Conservation (phyloP, 805 yeast species). For the Wickerhamiella australiensis region DNA sequence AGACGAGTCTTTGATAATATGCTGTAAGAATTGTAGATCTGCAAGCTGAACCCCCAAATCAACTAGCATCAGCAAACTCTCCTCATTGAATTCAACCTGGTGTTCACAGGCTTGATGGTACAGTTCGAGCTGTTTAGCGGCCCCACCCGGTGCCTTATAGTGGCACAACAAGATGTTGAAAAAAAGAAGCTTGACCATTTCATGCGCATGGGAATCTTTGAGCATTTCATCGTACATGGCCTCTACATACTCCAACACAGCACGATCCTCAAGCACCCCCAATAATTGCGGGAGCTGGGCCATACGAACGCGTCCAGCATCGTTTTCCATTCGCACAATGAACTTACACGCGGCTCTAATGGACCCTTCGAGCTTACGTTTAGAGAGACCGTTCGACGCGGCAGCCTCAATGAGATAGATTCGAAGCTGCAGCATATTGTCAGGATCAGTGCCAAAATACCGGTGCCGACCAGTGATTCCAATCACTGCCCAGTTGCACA, state of each 20-base stretch:
- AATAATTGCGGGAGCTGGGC: conserved; percentile 21
- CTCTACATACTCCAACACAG: conserved; percentile 4
- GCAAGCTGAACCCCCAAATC: neutral
- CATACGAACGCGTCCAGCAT: conserved; percentile 16
- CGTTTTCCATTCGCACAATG: conserved; percentile 19
- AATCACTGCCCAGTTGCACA: conserved; percentile 26
- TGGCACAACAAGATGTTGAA: conserved; percentile 19
- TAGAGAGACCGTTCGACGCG: conserved; percentile 16
- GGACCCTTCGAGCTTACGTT: conserved; percentile 15
- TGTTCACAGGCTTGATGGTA: conserved; percentile 11
- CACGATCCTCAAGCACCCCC: conserved; percentile 13
- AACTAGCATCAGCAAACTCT: conserved; percentile 12
- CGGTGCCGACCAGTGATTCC: conserved; percentile 22
- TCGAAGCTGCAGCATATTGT: conserved; percentile 2
- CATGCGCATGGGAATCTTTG: conserved; percentile 13
- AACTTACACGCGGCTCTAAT: conserved; percentile 20
- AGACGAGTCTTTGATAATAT: neutral
- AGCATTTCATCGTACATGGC: conserved; percentile 15
- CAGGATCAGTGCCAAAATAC: conserved; percentile 12
- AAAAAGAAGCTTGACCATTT: conserved; percentile 19
- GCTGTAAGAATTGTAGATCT: neutral
- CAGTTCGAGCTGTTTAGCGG: conserved; percentile 4
- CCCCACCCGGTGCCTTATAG: neutral
- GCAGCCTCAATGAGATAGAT: conserved; percentile 21
- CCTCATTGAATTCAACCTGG: conserved; percentile 15